These are phyloP conservation scores for Cardamine occulta DNA, from an alignment of 345 rosid genomes.

Conservation along the genomic window DNA sequence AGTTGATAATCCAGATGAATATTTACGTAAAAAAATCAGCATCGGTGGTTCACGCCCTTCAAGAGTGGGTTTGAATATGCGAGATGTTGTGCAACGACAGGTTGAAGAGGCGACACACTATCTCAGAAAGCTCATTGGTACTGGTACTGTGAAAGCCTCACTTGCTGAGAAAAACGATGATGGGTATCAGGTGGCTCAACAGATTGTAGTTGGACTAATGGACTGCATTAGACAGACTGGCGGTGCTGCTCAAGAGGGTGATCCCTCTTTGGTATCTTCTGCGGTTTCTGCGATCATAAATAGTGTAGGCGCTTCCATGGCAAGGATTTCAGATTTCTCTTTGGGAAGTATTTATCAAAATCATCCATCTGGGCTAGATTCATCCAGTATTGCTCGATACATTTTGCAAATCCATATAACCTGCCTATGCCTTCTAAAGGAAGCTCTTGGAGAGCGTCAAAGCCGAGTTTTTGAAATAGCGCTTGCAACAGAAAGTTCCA, in stretches of 20 bases:
- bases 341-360: constrained; percentile 52
- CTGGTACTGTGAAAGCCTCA: constrained; percentile 57
- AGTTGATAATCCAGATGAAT: constrained; percentile 84
- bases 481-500: constrained; percentile 86
- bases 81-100: constrained; percentile 74
- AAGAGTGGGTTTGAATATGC: constrained; percentile 83
- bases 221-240: constrained; percentile 89
- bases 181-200: constrained; percentile 82
- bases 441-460: constrained; percentile 97
- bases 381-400: constrained; percentile 63
- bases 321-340: constrained; percentile 74
- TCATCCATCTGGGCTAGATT: constrained; percentile 53
- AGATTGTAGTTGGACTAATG: constrained; percentile 69
- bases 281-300: constrained; percentile 86
- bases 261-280: constrained; percentile 90
- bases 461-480: constrained; percentile 95
- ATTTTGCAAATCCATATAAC: constrained; percentile 78
- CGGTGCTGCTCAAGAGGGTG: constrained; percentile 99
- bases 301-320: constrained; percentile 67
- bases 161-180: constrained; percentile 69
- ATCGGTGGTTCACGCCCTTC: constrained; percentile 60
- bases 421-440: constrained; percentile 83
- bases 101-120: constrained; percentile 67
- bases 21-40: constrained; percentile 75
- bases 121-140: constrained; percentile 62